Percentiles rank a stretch among this genome's conserved stretches.
Evolutionary conservation across 108 stramenopile genomes (phyloP).

Genomic region (Nannochloropsis gaditana): DNA sequence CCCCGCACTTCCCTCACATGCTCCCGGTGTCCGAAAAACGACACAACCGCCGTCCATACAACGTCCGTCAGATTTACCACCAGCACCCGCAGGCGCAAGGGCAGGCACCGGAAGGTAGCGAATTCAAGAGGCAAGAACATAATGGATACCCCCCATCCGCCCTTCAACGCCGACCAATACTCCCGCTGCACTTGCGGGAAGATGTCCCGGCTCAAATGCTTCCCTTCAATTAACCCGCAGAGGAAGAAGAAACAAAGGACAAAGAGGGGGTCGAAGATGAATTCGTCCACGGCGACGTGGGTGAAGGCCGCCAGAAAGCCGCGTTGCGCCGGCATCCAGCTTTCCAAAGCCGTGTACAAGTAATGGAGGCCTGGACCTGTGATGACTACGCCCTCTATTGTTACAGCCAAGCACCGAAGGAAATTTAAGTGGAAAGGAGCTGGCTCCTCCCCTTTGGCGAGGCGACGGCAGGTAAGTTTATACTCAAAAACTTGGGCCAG

Average conservation of each 20-base stretch:
- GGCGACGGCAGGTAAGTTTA: background rate
- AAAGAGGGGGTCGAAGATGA: slow-evolving; percentile 45
- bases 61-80: slow-evolving; percentile 31
- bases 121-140: slow-evolving; percentile 35
- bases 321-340: slow-evolving; percentile 21
- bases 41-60: slow-evolving; percentile 40
- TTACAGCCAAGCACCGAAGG: slow-evolving; percentile 25
- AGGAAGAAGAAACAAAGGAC: slow-evolving; percentile 32
- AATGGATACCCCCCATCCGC: slow-evolving; percentile 34
- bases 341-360: slow-evolving; percentile 31
- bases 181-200: slow-evolving; percentile 35
- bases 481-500: slow-evolving; percentile 35
- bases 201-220: slow-evolving; percentile 15
- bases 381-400: slow-evolving; percentile 32
- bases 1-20: background rate
- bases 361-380: slow-evolving; percentile 36
- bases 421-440: background rate
- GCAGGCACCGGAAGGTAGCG: slow-evolving; percentile 37
- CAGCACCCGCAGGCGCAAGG: slow-evolving; percentile 35
- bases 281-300: slow-evolving; percentile 29
- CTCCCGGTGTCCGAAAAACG: slow-evolving; percentile 30
- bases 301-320: slow-evolving; percentile 22
- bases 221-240: slow-evolving; percentile 26
- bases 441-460: background rate
- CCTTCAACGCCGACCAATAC: slow-evolving; percentile 32